Evolutionary conservation across 331 rosid species (phyloP).

Genomic region (Cydonia oblonga): DNA sequence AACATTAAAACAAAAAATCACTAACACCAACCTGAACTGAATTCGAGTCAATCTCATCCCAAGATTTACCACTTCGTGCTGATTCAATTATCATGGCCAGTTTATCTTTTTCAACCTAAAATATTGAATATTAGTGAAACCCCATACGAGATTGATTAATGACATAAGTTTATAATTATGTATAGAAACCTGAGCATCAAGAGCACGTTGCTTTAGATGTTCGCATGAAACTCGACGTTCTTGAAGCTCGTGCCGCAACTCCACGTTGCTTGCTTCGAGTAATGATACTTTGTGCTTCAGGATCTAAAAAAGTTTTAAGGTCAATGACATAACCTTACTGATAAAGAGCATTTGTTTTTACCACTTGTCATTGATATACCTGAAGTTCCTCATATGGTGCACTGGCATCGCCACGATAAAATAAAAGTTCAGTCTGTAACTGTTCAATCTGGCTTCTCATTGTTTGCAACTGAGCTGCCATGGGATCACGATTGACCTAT

Average conservation of each 20-base stretch:
- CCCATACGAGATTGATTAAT: not conserved
- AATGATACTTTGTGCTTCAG: constrained; percentile 73
- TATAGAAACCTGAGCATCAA: constrained; percentile 60
- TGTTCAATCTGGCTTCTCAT: constrained; percentile 88
- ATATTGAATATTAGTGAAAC: not conserved
- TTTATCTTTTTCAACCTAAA: constrained; percentile 75
- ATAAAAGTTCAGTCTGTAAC: constrained; percentile 71
- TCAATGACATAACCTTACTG: not conserved
- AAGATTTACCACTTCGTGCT: constrained; percentile 68
- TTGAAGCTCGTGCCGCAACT: constrained; percentile 61
- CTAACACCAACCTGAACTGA: constrained; percentile 41
- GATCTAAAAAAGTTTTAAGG: constrained; percentile 30
- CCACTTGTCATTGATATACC: constrained; percentile 23
- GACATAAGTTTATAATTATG: not conserved
- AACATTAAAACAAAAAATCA: no score
- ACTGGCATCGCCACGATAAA: constrained; percentile 63
- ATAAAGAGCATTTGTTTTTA: not conserved
- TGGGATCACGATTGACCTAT: constrained; percentile 86
- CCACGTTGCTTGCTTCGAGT: constrained; percentile 79
- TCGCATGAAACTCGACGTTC: constrained; percentile 47
- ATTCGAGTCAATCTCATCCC: constrained; percentile 67
- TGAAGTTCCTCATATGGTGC: constrained; percentile 75
- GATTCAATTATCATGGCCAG: constrained; percentile 58
- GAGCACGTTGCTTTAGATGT: constrained; percentile 50
- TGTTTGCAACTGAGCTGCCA: constrained; percentile 55